A percentile compares a stretch with the other conserved stretches of the same genome.
Evolutionary conservation across 345 rosid species (phyloP).

Genomic region (Linum lewisii): DNA sequence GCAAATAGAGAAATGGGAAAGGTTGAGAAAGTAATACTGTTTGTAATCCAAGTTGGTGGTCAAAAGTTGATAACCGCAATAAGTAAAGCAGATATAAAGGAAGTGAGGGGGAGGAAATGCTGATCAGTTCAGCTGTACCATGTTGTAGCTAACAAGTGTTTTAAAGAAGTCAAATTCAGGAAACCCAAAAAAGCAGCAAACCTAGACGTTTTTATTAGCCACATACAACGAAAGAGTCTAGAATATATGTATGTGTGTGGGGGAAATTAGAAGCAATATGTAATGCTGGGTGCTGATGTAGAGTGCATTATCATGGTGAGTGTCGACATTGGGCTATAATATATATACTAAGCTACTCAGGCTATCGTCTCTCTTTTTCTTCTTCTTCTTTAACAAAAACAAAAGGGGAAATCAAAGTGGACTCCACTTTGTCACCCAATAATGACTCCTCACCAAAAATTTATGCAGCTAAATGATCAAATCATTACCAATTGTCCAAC

Average conservation of each 20-base stretch:
- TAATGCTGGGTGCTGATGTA: not conserved
- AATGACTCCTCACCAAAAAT: not conserved
- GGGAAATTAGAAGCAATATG: not conserved
- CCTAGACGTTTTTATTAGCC: not conserved
- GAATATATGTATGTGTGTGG: not conserved
- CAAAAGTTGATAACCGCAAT: not conserved
- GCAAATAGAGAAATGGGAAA: not conserved
- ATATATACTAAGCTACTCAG: not conserved
- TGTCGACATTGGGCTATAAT: too few species aligned
- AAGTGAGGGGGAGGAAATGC: not conserved
- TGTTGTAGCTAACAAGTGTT: not conserved
- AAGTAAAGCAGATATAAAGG: not conserved
- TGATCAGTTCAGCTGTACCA: not conserved
- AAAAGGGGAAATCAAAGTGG: not conserved
- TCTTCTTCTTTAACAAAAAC: not conserved
- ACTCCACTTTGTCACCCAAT: not conserved
- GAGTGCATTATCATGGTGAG: not conserved
- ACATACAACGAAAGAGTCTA: not conserved
- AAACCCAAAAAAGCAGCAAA: not conserved
- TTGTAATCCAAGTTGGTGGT: not conserved
- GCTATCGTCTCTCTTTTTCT: not conserved
- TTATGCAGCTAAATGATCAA: not conserved
- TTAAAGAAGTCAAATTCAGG: not conserved
- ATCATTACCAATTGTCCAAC: not conserved
- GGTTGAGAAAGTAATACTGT: too few species aligned